Conservation (phyloP, 495 filamentous ascomycete genomes). For the Amphirosellinia nigrospora region DNA sequence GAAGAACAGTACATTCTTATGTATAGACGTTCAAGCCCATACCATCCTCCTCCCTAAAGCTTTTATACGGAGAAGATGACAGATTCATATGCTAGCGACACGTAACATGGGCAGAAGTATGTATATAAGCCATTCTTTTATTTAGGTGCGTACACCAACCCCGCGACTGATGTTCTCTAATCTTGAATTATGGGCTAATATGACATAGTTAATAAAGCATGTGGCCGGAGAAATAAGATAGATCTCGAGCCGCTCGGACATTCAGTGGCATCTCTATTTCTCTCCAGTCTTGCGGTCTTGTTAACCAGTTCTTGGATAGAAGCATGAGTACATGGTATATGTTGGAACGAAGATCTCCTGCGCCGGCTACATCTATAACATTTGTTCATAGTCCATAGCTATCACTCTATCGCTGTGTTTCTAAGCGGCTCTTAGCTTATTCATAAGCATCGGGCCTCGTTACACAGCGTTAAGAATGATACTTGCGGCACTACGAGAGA, state of each 20-base stretch:
- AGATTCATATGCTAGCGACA: not conserved
- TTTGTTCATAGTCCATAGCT: not conserved
- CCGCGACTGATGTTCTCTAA: not conserved
- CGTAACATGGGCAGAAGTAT: not conserved
- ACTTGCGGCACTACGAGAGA: not conserved
- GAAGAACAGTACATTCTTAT: slow-evolving; percentile 9
- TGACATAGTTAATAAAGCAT: not conserved
- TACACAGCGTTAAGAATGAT: not conserved
- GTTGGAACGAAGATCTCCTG: not conserved
- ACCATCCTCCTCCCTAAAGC: not conserved
- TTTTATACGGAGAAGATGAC: not conserved
- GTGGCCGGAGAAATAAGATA: not conserved
- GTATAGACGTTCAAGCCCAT: not conserved
- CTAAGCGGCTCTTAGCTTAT: not conserved
- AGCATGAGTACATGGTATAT: not conserved
- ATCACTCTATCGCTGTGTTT: not conserved
- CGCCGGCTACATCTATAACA: not conserved
- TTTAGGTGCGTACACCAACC: too few species aligned
- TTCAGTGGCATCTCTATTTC: too few species aligned
- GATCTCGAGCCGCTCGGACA: not conserved
- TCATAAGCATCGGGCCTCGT: not conserved
- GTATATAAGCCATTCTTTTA: not conserved
- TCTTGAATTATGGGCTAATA: not conserved
- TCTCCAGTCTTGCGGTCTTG: not conserved
- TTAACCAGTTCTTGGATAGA: too few species aligned